Conservation (phyloP, 2,329 filamentous ascomycete species). For the Aspergillus tanneri region DNA sequence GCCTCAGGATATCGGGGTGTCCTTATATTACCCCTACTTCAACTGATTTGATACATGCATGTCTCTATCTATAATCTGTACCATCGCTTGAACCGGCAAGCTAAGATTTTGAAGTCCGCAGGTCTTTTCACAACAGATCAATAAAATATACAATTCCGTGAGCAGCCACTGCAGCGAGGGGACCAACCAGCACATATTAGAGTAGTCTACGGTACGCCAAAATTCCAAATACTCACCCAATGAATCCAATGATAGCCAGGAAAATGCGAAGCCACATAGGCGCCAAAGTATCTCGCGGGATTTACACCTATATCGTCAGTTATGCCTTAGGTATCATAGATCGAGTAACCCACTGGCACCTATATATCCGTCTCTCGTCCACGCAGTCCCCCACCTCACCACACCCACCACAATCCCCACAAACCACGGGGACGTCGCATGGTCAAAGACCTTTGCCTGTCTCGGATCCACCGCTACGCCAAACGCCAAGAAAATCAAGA, state of each 20-base stretch:
- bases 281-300: conserved; percentile 48
- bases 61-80: too few relatives aligned
- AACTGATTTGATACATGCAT: too few relatives aligned
- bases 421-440: conserved; percentile 50
- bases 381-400: conserved; percentile 40
- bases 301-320: conserved; percentile 36
- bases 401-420: conserved; percentile 46
- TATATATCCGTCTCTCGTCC: conserved; percentile 42
- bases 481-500: conserved; percentile 52
- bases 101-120: background rate
- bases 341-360: conserved; percentile 36
- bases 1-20: too few relatives aligned
- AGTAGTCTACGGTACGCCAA: background rate
- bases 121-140: conserved; percentile 27
- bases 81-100: background rate
- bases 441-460: conserved; percentile 51
- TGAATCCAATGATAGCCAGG: conserved; percentile 41
- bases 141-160: conserved; percentile 36
- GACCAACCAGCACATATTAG: conserved; percentile 22
- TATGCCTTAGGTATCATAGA: background rate
- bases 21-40: too few relatives aligned
- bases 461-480: conserved; percentile 56
- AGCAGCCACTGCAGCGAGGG: conserved; percentile 29
- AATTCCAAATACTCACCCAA: conserved; percentile 26
- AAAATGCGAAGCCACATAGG: conserved; percentile 42